Evolutionary conservation across 768 basidiomycete species (phyloP), one percentile per base, ranked within the genome.

Genomic region (Kwoniella shandongensis): DNA sequence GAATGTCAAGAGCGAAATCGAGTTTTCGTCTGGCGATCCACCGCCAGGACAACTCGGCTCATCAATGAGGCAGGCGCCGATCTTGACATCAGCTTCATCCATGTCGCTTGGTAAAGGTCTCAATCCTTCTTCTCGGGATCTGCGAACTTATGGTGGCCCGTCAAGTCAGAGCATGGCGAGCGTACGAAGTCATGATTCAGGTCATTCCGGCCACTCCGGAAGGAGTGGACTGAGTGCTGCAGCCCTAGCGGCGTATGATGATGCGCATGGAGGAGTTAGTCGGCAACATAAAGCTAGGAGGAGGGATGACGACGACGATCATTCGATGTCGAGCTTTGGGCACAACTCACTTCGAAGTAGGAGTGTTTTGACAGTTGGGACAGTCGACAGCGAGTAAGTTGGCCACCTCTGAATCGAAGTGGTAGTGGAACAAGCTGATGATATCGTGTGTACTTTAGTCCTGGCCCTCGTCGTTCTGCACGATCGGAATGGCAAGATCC

Each of bases 331-430:
- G 20, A 73, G 69, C 39, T 64, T 67, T 44, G 72, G 65, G 56
- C 53, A 59, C 23, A 65, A 63, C 39, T 67, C 63, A 12, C 41
- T 70, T 17, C 61, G 56, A 32, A 74, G 68, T 36, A 42, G 73
- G 17, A 72, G 69, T 50, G 64, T 62, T 15, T 50, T 73, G 44
- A 74, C 72, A 1, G 61, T 77, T 23, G 72, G 59, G 11, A 77
- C 73, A 17, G 59, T 78, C 20, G 76, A 76, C 47, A 74, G 73
- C 70, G 75, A 76, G 74, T 76, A 52, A 76, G 74, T 73, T 4
- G n/a, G n/a, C n/a, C 26, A 20, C 7, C 12, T 25, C 8, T 15
- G 40, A 13, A 5, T 30, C 36, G 57, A 8, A 36, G 40, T 6
- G n/a, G 6, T 15, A 48, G 51, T 46, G 11, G 18, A 32, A 42